Conservation (phyloP, 768 basidiomycete species). For the Boletus subparvulus region DNA sequence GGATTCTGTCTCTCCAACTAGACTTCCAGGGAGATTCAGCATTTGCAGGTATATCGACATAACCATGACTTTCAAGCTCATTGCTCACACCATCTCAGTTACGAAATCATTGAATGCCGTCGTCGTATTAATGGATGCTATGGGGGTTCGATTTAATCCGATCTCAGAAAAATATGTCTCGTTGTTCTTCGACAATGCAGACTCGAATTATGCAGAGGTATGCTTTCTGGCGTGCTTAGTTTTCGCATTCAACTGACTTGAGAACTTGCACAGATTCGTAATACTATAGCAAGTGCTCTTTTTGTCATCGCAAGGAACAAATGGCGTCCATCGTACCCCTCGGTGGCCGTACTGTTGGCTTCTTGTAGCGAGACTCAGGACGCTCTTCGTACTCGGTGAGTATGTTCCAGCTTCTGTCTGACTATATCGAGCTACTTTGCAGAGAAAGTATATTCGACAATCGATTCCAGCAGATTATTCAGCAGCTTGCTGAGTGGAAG, state of each 20-base stretch:
- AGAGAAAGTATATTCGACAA: slow-evolving; percentile 58
- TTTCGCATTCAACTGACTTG: neutral
- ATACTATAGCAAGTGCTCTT: slow-evolving; percentile 65
- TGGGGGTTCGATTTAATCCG: slow-evolving; percentile 65
- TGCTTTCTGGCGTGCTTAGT: slow-evolving; percentile 1
- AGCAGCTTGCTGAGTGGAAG: slow-evolving; percentile 66
- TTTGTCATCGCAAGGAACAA: slow-evolving; percentile 54
- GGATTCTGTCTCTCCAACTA: slow-evolving; percentile 71
- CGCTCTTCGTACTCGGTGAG: slow-evolving; percentile 61
- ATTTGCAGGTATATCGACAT: slow-evolving; percentile 65
- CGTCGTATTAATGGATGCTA: slow-evolving; percentile 61
- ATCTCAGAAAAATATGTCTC: slow-evolving; percentile 67
- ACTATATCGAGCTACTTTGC: slow-evolving; percentile 2
- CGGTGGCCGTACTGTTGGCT: slow-evolving; percentile 49
- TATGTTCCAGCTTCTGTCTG: neutral
- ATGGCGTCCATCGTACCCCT: slow-evolving; percentile 70
- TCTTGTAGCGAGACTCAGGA: slow-evolving; percentile 55
- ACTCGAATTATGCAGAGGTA: slow-evolving; percentile 87
- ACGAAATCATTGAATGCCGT: slow-evolving; percentile 71
- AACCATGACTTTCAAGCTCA: neutral
- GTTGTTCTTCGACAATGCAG: slow-evolving; percentile 70
- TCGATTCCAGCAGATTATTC: slow-evolving; percentile 55
- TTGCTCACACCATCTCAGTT: slow-evolving; percentile 46
- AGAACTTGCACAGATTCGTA: slow-evolving; percentile 53
- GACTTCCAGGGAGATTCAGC: slow-evolving; percentile 87